Base-by-base conservation (phyloP, 2,329 filamentous ascomycete species). In the Penicillium polonicum region DNA sequence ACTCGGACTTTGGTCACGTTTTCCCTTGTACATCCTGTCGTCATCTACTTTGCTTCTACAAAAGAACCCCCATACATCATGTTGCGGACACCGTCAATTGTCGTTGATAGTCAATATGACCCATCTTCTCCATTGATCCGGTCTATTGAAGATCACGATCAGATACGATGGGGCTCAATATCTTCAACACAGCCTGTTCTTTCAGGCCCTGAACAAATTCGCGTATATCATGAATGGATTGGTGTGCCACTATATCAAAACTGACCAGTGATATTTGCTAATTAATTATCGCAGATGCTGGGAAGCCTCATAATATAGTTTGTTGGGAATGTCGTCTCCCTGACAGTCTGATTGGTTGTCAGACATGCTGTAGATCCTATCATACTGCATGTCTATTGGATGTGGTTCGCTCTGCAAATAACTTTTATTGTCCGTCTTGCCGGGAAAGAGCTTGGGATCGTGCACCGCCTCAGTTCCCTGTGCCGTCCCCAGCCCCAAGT, bases 281-380 rank as follows among this genome's bases (percentile, higher is more conserved):
- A 68, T 23, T 21, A 5, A 36, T 27, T 10, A 7, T 31, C 27
- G 13, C 49, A 72, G 70, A 55, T 44, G 60, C 63, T 45, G 71
- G 70, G 15, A 70, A 62, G 49, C 69, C 66, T 21, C 70, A 72
- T 52, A 69, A 71, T 52, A 44, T 72, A 19, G 64, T 73, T 41
- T 72, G 70, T 36, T 71, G 65, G 2, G 52, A 58, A 19, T 72
- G 70, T 45, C 63, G 62, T 17, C 59, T 59, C 21, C 70, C 71
- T 7, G 63, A 65, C 23, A 60, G 67, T 41, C 39, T 72, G 23
- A 59, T 70, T 39, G 56, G 53, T 1, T 73, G 71, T 55, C 60
- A 64, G 46, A 70, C 69, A 8, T 72, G 70, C 58, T 71, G 67
- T 59, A 66, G 70, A 55, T 68, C 70, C 10, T 72, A 72, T 55